Base-by-base conservation (phyloP, 495 filamentous ascomycete species). In the Podospora anserina region DNA sequence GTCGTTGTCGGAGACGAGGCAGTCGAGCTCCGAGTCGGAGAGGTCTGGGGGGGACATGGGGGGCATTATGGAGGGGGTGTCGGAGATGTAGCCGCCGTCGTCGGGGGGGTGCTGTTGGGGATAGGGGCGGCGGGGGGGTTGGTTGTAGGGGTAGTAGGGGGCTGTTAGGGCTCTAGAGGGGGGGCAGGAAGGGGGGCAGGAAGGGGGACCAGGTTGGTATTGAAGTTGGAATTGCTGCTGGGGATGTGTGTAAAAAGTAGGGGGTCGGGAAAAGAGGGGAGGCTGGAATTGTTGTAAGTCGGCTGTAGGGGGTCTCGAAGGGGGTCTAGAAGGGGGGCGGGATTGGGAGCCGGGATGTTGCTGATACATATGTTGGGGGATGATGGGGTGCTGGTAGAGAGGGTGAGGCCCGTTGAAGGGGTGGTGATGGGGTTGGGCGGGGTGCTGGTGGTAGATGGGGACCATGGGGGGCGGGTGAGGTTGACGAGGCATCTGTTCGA, bases 1-100 rank as follows among this genome's bases (percentile, higher is more conserved):
- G 26, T 68, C 60, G 26, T 55, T 65, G 34, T 69, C 67, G 30
- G 67, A 39, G 58, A 70, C 62, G n/a, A 61, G 61, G 60, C 75
- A 74, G 60, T 84, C 79, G 3, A 80, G 71, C 20, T 75, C 76
- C 16, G 60, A 63, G 0, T 81, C 79, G 16, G 78, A 79, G 30
- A 79, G 67, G 5, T 78, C 77, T 1, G 19, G 11, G 30, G 61
- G 61, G 18, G 81, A 83, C 4, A 76, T 34, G 16, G 74, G 79
- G 26, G 78, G 79, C 60, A 79, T 28, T 63, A 74, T 76, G 63
- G 61, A 73, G 5, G 64, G 32, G 28, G 74, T 71, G 26, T 64
- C 55, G 67, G 73, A 72, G 4, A 26, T 7, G 32, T 71, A 61
- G 28, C 67, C 63, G 57, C 61, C 39, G 9, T 66, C 68, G 63